Base-by-base conservation (phyloP, 169 alveolate species). In the Cryptosporidium sp. region DNA sequence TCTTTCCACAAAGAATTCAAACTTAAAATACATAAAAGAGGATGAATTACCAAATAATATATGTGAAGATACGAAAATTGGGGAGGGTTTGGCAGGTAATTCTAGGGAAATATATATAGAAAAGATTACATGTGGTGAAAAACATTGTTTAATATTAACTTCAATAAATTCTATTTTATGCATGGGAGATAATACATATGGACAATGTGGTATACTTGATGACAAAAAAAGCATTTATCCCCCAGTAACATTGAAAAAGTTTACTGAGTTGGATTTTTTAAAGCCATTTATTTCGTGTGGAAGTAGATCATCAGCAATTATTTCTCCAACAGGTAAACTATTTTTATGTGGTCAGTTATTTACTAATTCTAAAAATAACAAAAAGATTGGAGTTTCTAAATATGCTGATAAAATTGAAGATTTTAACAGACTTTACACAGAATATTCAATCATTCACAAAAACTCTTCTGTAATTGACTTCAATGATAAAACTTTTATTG, bases 101-200 rank as follows among this genome's bases (percentile, higher is more conserved):
- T 29, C 33, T 26, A 67, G 39, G 37, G 75, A 80, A 7, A 18
- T 62, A 42, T 62, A 62, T 67, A 80, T 80, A 31, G 75, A 80
- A 60, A 44, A 48, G 69, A 62, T 80, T 12, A 44, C 80, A 12
- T 61, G 80, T 62, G 89, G 89, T 21, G 89, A 80, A 23, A 80
- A 80, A n/a, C 89, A 80, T 80, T 80, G 70, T 39, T 48, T 80
- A 18, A 33, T 80, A 14, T 51, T 80, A 29, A 65, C 60, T 42
- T 80, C 89, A 26, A 45, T 45, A 23, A 80, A 80, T 65, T 45
- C 75, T 21, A n/a, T 80, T 44, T 48, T 60, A 26, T 80, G 80
- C 18, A 42, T 80, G 75, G 89, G 89, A 35, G 89, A 80, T 31
- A 80, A 80, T 42, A 80, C 89, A 42, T 80, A 80, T 33, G 89